Percentiles rank a stretch among this genome's conserved stretches.
phyloP scores from a whole-genome alignment of 2,329 filamentous ascomycete genomes.

The Herpotrichia juniperi region DNA sequence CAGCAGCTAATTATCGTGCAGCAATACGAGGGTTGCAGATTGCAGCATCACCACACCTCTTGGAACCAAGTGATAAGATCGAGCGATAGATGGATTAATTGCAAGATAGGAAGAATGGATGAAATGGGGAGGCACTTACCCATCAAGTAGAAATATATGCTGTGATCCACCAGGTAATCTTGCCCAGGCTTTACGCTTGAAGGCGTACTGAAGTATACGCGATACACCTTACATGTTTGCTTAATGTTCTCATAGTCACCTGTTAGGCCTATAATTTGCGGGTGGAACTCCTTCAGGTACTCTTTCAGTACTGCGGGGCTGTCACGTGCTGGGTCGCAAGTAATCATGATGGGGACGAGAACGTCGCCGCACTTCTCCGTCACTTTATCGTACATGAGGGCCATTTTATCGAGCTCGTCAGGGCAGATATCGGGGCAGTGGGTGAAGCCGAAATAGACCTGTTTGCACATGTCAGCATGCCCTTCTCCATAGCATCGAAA shows the following conservation, averaged over 20 bases:
- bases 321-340: constrained; percentile 92
- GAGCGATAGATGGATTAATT: not conserved
- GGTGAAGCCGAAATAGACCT: constrained; percentile 98
- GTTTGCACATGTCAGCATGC: constrained; percentile 3
- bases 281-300: constrained; percentile 92
- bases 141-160: constrained; percentile 99
- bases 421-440: constrained; percentile 99
- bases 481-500: not conserved
- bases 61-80: not conserved
- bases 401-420: constrained; percentile 99
- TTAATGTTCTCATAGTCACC: constrained; percentile 95
- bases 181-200: constrained; percentile 86
- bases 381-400: constrained; percentile 83
- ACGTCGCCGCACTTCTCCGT: constrained; percentile 54
- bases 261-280: constrained; percentile 83
- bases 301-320: constrained; percentile 81
- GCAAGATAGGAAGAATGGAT: not conserved
- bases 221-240: constrained; percentile 90
- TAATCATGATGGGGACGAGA: constrained; percentile 86
- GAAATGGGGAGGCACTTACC: constrained; percentile 53
- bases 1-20: constrained; percentile 17
- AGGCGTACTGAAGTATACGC: constrained; percentile 97
- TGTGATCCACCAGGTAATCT: constrained; percentile 98
- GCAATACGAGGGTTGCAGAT: not conserved
- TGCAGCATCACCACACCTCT: not conserved